Conservation (phyloP, 164 flowering plant genomes). For the Cinnamomum micranthum region DNA sequence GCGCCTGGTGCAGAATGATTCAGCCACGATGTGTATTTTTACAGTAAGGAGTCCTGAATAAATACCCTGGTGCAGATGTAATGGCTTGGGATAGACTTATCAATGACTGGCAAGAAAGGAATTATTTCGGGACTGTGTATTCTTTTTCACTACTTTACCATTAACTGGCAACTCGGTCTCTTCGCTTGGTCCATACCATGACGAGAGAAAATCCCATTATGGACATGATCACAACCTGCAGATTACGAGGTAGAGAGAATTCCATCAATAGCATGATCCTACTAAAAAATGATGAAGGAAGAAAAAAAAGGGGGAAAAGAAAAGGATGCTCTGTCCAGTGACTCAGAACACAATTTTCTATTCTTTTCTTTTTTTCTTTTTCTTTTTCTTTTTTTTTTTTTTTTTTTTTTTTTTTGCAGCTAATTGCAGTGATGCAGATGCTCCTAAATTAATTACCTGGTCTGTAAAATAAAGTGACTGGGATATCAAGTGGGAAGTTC, state of each 20-base stretch:
- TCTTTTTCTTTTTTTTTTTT: no score
- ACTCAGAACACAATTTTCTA: no score
- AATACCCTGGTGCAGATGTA: background rate
- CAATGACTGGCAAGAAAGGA: background rate
- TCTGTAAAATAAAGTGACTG: no score
- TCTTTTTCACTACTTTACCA: background rate
- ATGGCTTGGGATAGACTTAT: background rate
- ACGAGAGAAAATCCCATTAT: slow-evolving; percentile 94
- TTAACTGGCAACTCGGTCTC: slow-evolving; percentile 12
- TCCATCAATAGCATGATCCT: background rate
- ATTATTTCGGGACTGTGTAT: background rate
- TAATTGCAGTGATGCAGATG: no score
- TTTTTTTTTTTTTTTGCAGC: no score
- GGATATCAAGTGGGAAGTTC: no score
- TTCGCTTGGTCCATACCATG: slow-evolving; percentile 74
- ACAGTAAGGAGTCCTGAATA: background rate
- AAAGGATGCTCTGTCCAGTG: no score
- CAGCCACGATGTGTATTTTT: background rate
- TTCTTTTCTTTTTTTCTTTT: no score
- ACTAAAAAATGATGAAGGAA: no score
- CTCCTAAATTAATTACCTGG: no score
- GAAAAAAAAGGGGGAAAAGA: no score
- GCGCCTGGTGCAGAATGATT: background rate
- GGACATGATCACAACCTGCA: slow-evolving; percentile 91
- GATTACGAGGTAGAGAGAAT: background rate